These are phyloP conservation scores for Xylariales sp. DNA, from an alignment of 2,329 filamentous ascomycete species.

Conservation along the genomic window DNA sequence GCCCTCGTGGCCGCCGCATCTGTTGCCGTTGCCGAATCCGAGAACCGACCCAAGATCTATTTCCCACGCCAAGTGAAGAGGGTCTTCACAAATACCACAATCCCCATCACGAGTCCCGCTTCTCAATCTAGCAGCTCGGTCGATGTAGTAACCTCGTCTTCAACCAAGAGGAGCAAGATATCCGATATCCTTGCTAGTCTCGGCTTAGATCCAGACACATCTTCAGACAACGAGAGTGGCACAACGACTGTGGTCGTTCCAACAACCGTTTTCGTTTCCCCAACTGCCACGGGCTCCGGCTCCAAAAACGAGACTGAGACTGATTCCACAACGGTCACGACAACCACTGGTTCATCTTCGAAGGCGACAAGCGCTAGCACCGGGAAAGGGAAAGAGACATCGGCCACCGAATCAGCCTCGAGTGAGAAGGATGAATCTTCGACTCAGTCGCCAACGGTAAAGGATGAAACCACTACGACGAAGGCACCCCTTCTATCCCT, in stretches of 20 bases:
- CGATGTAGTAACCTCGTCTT: constrained; percentile 38
- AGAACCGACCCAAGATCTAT: constrained; percentile 56
- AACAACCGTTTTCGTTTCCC: constrained; percentile 30
- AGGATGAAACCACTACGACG: constrained; percentile 33
- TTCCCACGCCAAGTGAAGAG: constrained; percentile 58
- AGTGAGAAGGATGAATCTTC: constrained; percentile 34
- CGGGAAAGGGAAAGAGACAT: background rate
- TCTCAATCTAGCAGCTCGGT: constrained; percentile 39
- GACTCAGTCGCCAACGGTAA: constrained; percentile 17
- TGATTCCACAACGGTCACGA: constrained; percentile 18
- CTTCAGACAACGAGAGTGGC: constrained; percentile 25
- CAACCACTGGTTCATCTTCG: background rate
- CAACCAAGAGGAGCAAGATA: constrained; percentile 43
- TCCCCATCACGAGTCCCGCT: constrained; percentile 44
- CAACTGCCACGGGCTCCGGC: constrained; percentile 22
- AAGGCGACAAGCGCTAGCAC: background rate
- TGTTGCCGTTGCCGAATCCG: constrained; percentile 50
- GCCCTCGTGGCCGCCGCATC: constrained; percentile 54
- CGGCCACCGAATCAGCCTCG: constrained; percentile 21
- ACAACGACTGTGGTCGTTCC: constrained; percentile 34
- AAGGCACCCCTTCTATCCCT: constrained; percentile 37
- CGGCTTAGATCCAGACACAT: constrained; percentile 26
- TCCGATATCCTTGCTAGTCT: constrained; percentile 46
- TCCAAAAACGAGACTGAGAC: constrained; percentile 11
- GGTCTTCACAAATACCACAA: constrained; percentile 51